Conservation (phyloP, 257 asterid genomes). For the Forsythia viridissima region DNA sequence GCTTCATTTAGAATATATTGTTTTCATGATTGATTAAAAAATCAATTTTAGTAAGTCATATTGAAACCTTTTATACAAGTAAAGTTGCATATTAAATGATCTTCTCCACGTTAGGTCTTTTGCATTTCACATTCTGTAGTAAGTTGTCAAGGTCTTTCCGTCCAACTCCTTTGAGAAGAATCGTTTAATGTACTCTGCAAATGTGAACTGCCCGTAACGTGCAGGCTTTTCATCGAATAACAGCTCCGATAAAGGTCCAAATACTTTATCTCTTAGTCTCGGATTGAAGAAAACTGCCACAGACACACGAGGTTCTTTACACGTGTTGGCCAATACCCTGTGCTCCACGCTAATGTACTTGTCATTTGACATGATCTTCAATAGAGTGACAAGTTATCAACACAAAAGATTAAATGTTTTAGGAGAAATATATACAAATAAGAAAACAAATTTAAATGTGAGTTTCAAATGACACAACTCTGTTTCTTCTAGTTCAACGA, state of each 20-base stretch:
- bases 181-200: conserved; percentile 31
- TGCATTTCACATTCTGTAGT: conserved; percentile 29
- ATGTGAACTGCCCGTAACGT: conserved; percentile 29
- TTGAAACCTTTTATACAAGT: background rate
- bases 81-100: background rate
- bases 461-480: too few species aligned
- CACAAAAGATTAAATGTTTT: background rate
- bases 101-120: conserved; percentile 3
- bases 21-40: background rate
- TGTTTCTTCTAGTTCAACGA: too few species aligned
- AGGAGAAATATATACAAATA: background rate
- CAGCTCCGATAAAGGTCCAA: conserved; percentile 41
- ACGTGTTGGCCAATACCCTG: conserved; percentile 41
- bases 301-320: conserved; percentile 37
- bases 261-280: conserved; percentile 31
- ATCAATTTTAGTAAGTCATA: background rate
- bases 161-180: conserved; percentile 54
- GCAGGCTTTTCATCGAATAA: conserved; percentile 37
- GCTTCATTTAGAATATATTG: background rate
- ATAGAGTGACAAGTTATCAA: background rate
- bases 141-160: conserved; percentile 43
- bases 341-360: conserved; percentile 49
- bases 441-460: background rate
- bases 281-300: conserved; percentile 45
- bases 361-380: conserved; percentile 52